Evolutionary conservation across 164 flowering plant species (phyloP), one percentile per base, ranked within the genome.

Genomic region (Echeveria elegans): DNA sequence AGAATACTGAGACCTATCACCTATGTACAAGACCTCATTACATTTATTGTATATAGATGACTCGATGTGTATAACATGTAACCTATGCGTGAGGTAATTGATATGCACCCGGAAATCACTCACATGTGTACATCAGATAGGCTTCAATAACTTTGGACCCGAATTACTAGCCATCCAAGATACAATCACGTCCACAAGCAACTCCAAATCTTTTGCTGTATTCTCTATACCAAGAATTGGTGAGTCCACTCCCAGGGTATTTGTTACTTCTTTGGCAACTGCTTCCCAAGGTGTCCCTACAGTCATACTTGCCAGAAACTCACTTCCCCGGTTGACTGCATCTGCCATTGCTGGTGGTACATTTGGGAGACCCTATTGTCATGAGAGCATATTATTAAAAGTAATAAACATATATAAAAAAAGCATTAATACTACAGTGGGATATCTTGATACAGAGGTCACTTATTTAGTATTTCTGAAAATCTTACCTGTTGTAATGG

Each of bases 281-380:
- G 86, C 77, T 71, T 90, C 98, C 97, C 90, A 93, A 24, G 97
- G 94, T 30, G 98, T 93, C 10, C 98, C 98, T 6, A 67, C 82
- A 2, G 90, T 78, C 73, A 90, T 70, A 80, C 79, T 87, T 23
- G 88, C 78, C 53, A 90, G 76, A 37, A 93, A 71, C 77, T 88
- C 96, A 68, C 96, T 78, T 62, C 98, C 96, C 21, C 90, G 81
- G 68, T 88, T 92, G 14, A 90, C 96, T 37, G 96, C 97, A 79
- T 90, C 88, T 26, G 86, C 87, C 92, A 93, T 84, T 72, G 84
- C 88, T 36, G 97, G 97, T 12, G 97, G 98, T 36, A 89, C 88
- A 75, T 93, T 94, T 50, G 96, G 96, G 28, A 88, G 76, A 67
- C 76, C 92, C 96, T 92, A 83, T 43, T 30, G 38, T 38, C 9